Evolutionary conservation across 1,284 basidiomycete genomes (phyloP).

Genomic region (Schizophyllum amplum): DNA sequence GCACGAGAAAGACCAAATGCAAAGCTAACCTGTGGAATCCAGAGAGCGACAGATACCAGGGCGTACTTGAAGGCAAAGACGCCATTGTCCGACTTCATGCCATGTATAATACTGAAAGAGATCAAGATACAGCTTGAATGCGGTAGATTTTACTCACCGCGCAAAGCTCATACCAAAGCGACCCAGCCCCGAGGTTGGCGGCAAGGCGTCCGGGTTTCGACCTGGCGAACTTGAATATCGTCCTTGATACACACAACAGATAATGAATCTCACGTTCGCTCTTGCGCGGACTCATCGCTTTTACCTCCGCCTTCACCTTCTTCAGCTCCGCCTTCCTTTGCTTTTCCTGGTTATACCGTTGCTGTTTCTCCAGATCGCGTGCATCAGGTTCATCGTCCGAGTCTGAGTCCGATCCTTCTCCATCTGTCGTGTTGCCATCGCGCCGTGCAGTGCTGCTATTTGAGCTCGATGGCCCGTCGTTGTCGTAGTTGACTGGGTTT

Average conservation of each 20-base stretch:
- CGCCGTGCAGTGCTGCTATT: background rate
- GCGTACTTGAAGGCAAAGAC: constrained; percentile 28
- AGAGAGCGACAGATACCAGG: constrained; percentile 31
- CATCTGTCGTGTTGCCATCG: constrained; percentile 6
- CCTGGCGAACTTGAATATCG: too few species aligned
- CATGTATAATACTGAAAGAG: constrained; percentile 6
- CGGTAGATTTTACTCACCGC: background rate
- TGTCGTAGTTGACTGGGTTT: constrained; percentile 25
- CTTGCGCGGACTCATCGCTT: background rate
- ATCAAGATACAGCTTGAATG: background rate
- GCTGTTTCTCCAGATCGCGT: constrained; percentile 1
- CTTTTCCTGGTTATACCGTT: background rate
- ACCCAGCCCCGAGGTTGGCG: constrained; percentile 12
- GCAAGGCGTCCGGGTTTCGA: constrained; percentile 15
- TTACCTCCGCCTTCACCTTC: constrained; percentile 4
- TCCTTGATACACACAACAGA: too few species aligned
- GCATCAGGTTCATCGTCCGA: constrained; percentile 9
- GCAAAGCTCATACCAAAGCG: constrained; percentile 10
- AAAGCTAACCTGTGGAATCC: constrained; percentile 28
- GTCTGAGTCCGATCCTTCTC: constrained; percentile 12
- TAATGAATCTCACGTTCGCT: background rate
- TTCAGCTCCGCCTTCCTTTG: background rate
- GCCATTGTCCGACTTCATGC: constrained; percentile 13
- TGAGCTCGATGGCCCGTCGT: constrained; percentile 2
- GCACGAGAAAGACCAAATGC: too few species aligned